Conservation (phyloP, 2,329 filamentous ascomycete genomes). For the Chaetomiaceae sp. region DNA sequence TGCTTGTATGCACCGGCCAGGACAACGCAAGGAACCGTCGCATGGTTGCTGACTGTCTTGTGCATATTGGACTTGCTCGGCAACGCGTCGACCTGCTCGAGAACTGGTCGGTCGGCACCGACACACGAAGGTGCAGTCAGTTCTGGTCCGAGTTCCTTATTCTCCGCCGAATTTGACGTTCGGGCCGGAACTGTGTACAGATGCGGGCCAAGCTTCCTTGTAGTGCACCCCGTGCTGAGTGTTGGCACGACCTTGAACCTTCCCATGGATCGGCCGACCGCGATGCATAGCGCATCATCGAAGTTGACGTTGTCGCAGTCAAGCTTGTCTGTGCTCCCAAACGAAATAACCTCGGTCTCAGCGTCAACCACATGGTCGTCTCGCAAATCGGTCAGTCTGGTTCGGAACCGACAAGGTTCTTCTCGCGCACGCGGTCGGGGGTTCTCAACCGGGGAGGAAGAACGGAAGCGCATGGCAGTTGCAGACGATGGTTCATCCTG, state of each 20-base stretch:
- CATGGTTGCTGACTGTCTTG: not conserved
- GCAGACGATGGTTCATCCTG: not conserved
- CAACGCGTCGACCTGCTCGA: no score
- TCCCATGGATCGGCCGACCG: constrained; percentile 12
- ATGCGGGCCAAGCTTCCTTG: not conserved
- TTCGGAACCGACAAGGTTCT: constrained; percentile 15
- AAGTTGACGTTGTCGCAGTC: constrained; percentile 7
- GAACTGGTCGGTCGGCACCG: no score
- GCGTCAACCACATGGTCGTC: not conserved
- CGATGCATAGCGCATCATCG: constrained; percentile 18
- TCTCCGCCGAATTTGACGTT: not conserved
- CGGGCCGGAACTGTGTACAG: not conserved
- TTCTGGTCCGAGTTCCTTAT: not conserved
- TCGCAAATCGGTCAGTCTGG: constrained; percentile 10
- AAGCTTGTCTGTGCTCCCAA: constrained; percentile 8
- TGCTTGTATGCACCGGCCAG: not conserved
- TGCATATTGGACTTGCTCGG: not conserved
- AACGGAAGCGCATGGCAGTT: not conserved
- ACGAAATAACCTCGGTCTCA: not conserved
- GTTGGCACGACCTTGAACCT: not conserved
- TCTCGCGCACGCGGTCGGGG: constrained; percentile 5
- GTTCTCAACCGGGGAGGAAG: not conserved
- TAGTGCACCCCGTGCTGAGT: not conserved
- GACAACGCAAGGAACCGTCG: not conserved
- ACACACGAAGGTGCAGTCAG: not conserved